Conservation (phyloP, 345 rosid genomes). For the Barbarea vulgaris region DNA sequence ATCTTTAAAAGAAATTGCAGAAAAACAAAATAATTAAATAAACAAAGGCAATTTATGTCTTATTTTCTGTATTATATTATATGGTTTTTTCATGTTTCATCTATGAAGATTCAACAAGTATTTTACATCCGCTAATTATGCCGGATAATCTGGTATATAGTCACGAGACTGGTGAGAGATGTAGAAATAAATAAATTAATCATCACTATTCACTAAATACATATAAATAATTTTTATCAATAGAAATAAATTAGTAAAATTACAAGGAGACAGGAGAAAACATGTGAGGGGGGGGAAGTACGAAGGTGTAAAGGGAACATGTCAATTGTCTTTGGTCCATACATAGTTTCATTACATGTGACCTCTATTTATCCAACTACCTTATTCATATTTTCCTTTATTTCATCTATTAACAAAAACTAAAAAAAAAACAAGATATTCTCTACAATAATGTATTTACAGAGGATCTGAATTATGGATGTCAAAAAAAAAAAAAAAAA, state of each 20-base stretch:
- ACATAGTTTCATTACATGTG: conserved; percentile 23
- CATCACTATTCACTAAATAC: neutral
- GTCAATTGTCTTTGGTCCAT: conserved; percentile 25
- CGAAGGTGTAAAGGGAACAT: conserved; percentile 31
- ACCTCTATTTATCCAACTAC: conserved; percentile 24
- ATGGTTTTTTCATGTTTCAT: neutral
- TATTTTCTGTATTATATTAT: neutral
- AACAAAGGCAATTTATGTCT: neutral
- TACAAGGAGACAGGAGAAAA: neutral
- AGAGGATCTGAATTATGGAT: neutral
- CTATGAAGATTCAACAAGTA: neutral
- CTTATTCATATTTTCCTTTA: neutral
- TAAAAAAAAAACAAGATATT: neutral
- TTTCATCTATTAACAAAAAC: neutral
- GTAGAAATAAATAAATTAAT: neutral
- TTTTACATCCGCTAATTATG: neutral
- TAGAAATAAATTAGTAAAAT: neutral
- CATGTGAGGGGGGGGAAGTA: conserved; percentile 24
- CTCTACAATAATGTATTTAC: neutral
- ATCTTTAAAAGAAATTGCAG: neutral
- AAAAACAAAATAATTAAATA: neutral
- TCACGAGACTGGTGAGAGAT: conserved; percentile 12
- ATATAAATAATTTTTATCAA: too few species aligned
- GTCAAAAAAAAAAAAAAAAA: too few species aligned
- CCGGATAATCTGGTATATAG: conserved; percentile 10